A percentile compares a stretch with the other conserved stretches of the same genome.
phyloP scores from a whole-genome alignment of 192 early-diverging fungal genomes.

The Glomus cerebriforme region DNA sequence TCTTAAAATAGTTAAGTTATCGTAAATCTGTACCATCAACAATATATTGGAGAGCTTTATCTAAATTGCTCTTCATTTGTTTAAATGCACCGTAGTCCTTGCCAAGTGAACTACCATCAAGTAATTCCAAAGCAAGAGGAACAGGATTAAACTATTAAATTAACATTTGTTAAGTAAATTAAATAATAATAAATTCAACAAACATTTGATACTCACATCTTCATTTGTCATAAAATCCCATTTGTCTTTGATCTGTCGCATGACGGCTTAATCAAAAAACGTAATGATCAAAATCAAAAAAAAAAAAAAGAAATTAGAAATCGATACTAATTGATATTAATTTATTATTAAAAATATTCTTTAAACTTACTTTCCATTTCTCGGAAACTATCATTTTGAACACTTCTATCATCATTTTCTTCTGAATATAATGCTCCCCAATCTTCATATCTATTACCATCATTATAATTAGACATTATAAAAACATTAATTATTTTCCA shows the following conservation, averaged over 20 bases:
- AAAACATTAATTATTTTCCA: background rate
- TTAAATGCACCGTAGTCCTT: slow-evolving; percentile 68
- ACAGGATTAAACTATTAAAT: slow-evolving; percentile 70
- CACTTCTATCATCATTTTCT: background rate
- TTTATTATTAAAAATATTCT: background rate
- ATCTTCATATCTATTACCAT: background rate
- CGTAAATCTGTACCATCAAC: slow-evolving; percentile 55
- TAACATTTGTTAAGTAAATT: background rate
- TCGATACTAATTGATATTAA: background rate
- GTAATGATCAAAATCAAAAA: background rate
- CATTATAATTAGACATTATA: background rate
- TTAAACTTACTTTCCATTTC: slow-evolving; percentile 26
- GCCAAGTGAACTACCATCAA: slow-evolving; percentile 73
- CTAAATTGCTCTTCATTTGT: slow-evolving; percentile 56
- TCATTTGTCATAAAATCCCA: slow-evolving; percentile 60
- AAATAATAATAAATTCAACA: background rate
- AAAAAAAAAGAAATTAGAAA: background rate
- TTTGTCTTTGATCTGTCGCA: slow-evolving; percentile 40
- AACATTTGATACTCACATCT: slow-evolving; percentile 43
- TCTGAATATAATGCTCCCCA: background rate
- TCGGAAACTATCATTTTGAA: slow-evolving; percentile 10
- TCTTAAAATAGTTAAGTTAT: background rate
- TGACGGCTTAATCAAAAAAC: slow-evolving; percentile 2
- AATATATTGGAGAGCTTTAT: slow-evolving; percentile 69
- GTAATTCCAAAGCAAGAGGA: slow-evolving; percentile 66